Evolutionary conservation across 2,329 filamentous ascomycete species (phyloP), one percentile per base, ranked within the genome.

Genomic region (Tolypocladium capitatum): DNA sequence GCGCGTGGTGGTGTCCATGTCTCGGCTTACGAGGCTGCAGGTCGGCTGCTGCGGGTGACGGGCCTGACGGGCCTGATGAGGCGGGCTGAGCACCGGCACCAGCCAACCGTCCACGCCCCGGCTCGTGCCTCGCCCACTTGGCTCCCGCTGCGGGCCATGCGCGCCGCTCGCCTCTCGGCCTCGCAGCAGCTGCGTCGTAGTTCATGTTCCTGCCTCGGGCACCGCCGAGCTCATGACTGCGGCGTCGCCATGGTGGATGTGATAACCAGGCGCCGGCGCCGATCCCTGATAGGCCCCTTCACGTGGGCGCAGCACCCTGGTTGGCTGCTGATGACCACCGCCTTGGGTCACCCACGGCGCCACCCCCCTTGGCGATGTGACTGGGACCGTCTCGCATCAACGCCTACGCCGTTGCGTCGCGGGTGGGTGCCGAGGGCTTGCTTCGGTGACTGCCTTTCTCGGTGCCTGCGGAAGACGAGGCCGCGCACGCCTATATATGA

Each of bases 1-100:
- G 45, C 32, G 43, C 42, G 36, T 48, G 49, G 52, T 60, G 58
- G 59, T 62, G 58, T 51, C 51, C 47, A 40, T 60, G 59, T 62
- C 60, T 62, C 55, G 60, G 48, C 51, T 53, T 53, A 54, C 52
- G 48, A 51, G 46, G 32, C 21, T n/a, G 30, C 38, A 20, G 21
- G 36, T n/a, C 14, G 36, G 36, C 36, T 16, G 21, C 16, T 28
- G 38, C 38, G 28, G 18, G 38, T 13, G 38, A 42, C 38, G 24
- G 24, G 10, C 24, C 38, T 10, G 24, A 42, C 5, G 38, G 34
- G 31, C 33, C 11, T n/a, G n/a, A n/a, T n/a, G 20, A 35, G 36
- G 36, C 41, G 10, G 21, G 38, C 30, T 7, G 46, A 27, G 38
- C 16, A 13, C 38, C 16, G 18, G 38, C 16, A 13, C 38, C 16